A percentile compares a stretch with the other conserved stretches of the same genome.
phyloP scores from a whole-genome alignment of 2,329 filamentous ascomycete species.

The Pestalotiopsis sp. region DNA sequence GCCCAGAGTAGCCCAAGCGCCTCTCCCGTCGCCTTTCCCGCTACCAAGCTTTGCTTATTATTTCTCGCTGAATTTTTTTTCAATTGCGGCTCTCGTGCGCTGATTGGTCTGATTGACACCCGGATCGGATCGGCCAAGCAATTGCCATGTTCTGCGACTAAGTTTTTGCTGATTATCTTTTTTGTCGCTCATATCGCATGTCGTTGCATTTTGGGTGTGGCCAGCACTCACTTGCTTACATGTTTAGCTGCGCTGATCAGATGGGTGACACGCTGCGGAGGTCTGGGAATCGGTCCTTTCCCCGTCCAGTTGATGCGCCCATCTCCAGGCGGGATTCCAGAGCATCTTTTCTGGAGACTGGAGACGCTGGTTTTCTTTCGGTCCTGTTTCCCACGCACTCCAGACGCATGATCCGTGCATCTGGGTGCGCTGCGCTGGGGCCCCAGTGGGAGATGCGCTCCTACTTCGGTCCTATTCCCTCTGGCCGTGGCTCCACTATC shows the following conservation, averaged over 20 bases:
- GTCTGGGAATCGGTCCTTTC: constrained; percentile 7
- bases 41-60: constrained; percentile 2
- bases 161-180: not conserved
- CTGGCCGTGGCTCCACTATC: constrained; percentile 11
- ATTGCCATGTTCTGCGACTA: not conserved
- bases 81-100: not conserved
- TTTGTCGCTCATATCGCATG: not conserved
- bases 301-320: constrained; percentile 1
- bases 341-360: constrained; percentile 6
- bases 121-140: not conserved
- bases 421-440: constrained; percentile 16
- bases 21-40: constrained; percentile 10
- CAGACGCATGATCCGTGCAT: not conserved
- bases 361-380: not conserved
- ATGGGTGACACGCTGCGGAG: constrained; percentile 3
- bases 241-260: not conserved
- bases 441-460: constrained; percentile 18
- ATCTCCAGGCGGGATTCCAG: constrained; percentile 5
- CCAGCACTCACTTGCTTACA: not conserved
- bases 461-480: constrained; percentile 20
- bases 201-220: not conserved
- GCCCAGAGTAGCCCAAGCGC: constrained; percentile 2
- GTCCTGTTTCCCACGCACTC: constrained; percentile 7
- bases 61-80: not conserved
- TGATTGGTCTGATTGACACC: not conserved